These are phyloP conservation scores for Lactarius akahatsu DNA, from an alignment of 768 basidiomycete genomes.

Conservation along the genomic window DNA sequence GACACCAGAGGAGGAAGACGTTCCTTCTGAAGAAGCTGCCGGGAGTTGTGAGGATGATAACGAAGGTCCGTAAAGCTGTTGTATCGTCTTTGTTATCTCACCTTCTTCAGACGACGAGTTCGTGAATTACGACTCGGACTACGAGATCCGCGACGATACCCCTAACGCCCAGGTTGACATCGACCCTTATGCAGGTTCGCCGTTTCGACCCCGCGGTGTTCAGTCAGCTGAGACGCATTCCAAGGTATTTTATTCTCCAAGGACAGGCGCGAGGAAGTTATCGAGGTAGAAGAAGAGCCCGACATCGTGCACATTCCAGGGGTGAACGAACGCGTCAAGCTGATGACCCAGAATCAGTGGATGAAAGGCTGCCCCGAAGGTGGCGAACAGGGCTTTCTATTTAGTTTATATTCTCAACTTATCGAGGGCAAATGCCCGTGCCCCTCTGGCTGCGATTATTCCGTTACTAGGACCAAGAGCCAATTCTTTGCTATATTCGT, in stretches of 20 bases:
- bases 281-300: constrained; percentile 84
- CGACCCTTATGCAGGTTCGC: constrained; percentile 85
- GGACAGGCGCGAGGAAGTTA: constrained; percentile 86
- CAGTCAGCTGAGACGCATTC: constrained; percentile 18
- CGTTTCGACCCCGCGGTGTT: not conserved
- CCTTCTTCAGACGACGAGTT: constrained; percentile 49
- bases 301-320: constrained; percentile 48
- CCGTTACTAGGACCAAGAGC: constrained; percentile 58
- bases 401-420: constrained; percentile 77
- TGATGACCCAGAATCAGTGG: constrained; percentile 91
- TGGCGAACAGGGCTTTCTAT: constrained; percentile 85
- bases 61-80: constrained; percentile 39
- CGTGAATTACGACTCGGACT: constrained; percentile 83
- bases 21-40: constrained; percentile 50
- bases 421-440: constrained; percentile 63
- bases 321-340: constrained; percentile 49
- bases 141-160: constrained; percentile 47
- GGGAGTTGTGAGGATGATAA: constrained; percentile 53
- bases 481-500: constrained; percentile 87
- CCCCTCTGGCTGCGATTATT: constrained; percentile 71
- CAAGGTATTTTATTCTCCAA: constrained; percentile 93
- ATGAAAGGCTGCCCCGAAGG: constrained; percentile 98
- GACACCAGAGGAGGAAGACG: constrained; percentile 59
- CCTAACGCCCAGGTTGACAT: constrained; percentile 52
- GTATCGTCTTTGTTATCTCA: not conserved